Evolutionary conservation across 768 basidiomycete genomes (phyloP), one percentile per base, ranked within the genome.

Genomic region (Albatrellus ellisii): DNA sequence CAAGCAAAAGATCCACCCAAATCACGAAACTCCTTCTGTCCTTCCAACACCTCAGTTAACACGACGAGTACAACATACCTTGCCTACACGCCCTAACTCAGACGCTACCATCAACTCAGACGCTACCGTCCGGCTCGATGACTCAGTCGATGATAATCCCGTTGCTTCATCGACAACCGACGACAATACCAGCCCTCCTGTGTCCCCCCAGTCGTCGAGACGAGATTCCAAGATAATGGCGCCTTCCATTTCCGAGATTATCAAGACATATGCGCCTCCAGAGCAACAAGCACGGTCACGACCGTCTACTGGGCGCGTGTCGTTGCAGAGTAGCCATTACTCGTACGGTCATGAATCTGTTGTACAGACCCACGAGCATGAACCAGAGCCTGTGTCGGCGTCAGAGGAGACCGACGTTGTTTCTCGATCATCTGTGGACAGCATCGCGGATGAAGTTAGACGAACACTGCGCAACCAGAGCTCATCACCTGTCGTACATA

Each of bases 161-260:
- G 33, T 28, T 29, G 36, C 44, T 36, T n/a, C 34, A 24, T 7
- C 44, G 39, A 31, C 28, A 7, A 12, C n/a, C 9, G 40, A 29
- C 18, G 26, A 46, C 39, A 12, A 20, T 33, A n/a, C n/a, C n/a
- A 41, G 51, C 26, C 43, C 48, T 45, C 46, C 45, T 39, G 42
- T 50, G 21, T 54, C 56, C 28, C 45, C 50, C 21, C 39, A 37
- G 43, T 31, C 39, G 39, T 29, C 46, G 52, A 43, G 48, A 49
- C 26, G 52, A 43, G 37, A 62, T 63, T 46, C 59, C 51, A 54
- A 74, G 57, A 64, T 63, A 15, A 55, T 79, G 38, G 73, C 77
- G 6, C 87, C 88, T 36, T 84, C 85, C 11, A 91, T 91, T 55
- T 82, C 80, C 29, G 87, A 91, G 43, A 91, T 91, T 46, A 90